Conservation (phyloP, 306 rosid genomes). For the Potentilla sterilis region DNA sequence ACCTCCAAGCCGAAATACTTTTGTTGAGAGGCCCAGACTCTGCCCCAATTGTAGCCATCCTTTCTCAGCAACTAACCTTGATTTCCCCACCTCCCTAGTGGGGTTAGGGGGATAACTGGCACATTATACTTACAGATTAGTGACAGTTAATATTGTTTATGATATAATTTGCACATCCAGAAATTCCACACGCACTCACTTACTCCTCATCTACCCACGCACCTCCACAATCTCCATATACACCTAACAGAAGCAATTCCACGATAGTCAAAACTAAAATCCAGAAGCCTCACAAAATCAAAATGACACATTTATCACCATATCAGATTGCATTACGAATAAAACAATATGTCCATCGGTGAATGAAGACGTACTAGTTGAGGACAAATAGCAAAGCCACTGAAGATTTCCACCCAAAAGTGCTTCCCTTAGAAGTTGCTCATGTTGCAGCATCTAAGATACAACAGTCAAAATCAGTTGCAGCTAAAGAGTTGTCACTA, state of each 20-base stretch:
- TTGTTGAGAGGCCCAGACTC: slow-evolving; percentile 45
- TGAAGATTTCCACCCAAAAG: slow-evolving; percentile 54
- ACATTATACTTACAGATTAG: slow-evolving; percentile 31
- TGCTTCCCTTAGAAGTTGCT: slow-evolving; percentile 50
- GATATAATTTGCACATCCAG: slow-evolving; percentile 28
- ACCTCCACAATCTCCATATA: slow-evolving; percentile 74
- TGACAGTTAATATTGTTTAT: slow-evolving; percentile 19
- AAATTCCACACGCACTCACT: slow-evolving; percentile 42
- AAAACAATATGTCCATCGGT: neutral
- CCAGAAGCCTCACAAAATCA: too few relatives aligned
- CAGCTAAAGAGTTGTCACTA: slow-evolving; percentile 17
- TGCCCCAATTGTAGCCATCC: slow-evolving; percentile 66
- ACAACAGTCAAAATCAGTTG: neutral
- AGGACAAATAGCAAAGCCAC: slow-evolving; percentile 84
- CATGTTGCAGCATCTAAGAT: slow-evolving; percentile 67
- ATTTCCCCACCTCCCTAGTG: slow-evolving; percentile 44
- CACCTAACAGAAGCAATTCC: slow-evolving; percentile 45
- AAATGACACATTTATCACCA: neutral
- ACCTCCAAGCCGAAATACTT: slow-evolving; percentile 82
- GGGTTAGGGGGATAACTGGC: slow-evolving; percentile 67
- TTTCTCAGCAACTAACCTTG: slow-evolving; percentile 74
- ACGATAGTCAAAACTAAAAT: slow-evolving; percentile 9
- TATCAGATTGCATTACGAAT: neutral
- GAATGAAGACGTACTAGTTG: slow-evolving; percentile 59
- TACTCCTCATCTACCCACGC: slow-evolving; percentile 84